A percentile compares a stretch with the other conserved stretches of the same genome.
These are phyloP conservation scores for Eutrema japonicum DNA, from an alignment of 345 rosid species.

Conservation along the genomic window DNA sequence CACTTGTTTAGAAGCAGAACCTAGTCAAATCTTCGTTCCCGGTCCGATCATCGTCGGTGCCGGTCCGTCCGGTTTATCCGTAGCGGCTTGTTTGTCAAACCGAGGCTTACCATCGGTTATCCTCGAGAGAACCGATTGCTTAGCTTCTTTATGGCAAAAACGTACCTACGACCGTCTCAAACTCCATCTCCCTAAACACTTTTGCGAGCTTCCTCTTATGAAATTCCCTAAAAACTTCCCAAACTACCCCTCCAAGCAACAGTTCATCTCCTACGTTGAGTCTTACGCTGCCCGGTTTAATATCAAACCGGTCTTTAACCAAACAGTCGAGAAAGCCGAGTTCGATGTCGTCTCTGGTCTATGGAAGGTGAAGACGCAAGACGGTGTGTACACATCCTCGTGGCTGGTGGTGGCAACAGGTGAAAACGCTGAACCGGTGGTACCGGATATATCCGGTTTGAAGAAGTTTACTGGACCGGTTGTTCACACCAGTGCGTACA, in stretches of 20 bases:
- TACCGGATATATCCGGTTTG: constrained; percentile 65
- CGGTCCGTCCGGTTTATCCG: constrained; percentile 89
- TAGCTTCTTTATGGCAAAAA: constrained; percentile 86
- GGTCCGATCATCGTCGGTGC: constrained; percentile 95
- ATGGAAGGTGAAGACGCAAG: constrained; percentile 72
- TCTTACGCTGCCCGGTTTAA: constrained; percentile 69
- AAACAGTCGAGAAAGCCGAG: constrained; percentile 58
- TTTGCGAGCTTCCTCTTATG: constrained; percentile 76
- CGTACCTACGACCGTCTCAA: constrained; percentile 84
- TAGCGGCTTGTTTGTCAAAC: constrained; percentile 69
- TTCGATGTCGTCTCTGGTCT: constrained; percentile 53
- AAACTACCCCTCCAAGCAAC: constrained; percentile 70
- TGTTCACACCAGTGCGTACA: constrained; percentile 67
- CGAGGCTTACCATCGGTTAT: constrained; percentile 67
- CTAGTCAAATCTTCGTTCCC: constrained; percentile 41
- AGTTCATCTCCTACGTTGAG: constrained; percentile 76
- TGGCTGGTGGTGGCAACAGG: constrained; percentile 89
- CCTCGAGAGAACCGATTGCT: constrained; percentile 72
- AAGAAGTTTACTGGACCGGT: constrained; percentile 54
- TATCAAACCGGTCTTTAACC: constrained; percentile 67
- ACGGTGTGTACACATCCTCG: constrained; percentile 54
- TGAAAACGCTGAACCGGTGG: constrained; percentile 81
- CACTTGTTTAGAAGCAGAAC: constrained; percentile 45
- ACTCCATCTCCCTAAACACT: constrained; percentile 87
- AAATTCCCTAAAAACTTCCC: constrained; percentile 74